Conservation (phyloP, 768 basidiomycete species). For the Ramaria sp. region DNA sequence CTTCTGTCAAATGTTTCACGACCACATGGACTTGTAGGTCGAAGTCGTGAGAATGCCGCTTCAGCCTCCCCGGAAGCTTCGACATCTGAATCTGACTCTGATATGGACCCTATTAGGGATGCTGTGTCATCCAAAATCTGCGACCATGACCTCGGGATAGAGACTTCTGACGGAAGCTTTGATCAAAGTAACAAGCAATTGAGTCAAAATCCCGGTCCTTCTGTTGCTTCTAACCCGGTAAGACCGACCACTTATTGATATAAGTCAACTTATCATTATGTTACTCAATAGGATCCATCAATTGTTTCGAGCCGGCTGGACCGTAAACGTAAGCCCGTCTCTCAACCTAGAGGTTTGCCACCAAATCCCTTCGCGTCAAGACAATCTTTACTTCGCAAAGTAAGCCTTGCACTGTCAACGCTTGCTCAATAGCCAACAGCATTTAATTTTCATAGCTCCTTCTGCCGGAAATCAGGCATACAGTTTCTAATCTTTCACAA, state of each 20-base stretch:
- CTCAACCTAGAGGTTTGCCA: constrained; percentile 38
- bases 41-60: not conserved
- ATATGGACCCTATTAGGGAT: constrained; percentile 19
- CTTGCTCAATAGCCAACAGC: no score
- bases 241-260: not conserved
- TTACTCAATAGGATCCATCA: not conserved
- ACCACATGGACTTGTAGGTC: not conserved
- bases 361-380: constrained; percentile 58
- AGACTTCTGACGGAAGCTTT: not conserved
- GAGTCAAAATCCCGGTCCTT: constrained; percentile 15
- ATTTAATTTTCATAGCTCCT: constrained; percentile 42
- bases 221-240: not conserved
- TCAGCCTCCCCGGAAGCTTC: not conserved
- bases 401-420: constrained; percentile 25
- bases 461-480: constrained; percentile 75
- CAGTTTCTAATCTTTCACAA: constrained; percentile 86
- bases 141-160: constrained; percentile 1
- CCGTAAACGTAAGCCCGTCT: constrained; percentile 9
- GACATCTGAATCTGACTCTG: constrained; percentile 16
- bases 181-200: not conserved
- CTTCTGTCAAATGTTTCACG: not conserved
- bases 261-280: not conserved
- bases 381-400: constrained; percentile 69
- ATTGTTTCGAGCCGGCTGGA: not conserved
- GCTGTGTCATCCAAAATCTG: constrained; percentile 18